Evolutionary conservation across 805 yeast genomes (phyloP).

Genomic region (Wickerhamiella bombiphila): DNA sequence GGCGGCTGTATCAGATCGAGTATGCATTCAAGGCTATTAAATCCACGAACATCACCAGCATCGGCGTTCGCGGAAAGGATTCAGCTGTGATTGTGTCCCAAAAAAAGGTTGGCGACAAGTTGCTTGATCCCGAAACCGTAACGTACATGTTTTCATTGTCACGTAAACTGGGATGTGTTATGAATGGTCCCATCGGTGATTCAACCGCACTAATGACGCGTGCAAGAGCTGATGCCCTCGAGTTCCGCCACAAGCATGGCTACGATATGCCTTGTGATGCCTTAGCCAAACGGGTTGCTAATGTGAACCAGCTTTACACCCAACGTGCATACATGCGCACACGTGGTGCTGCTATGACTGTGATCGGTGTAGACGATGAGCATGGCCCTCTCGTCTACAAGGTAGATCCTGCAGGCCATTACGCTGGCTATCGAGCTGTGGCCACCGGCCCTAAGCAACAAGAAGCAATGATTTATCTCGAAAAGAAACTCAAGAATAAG

Average conservation of each 20-base stretch:
- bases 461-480: slow-evolving; percentile 79
- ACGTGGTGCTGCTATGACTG: slow-evolving; percentile 82
- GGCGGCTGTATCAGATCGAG: slow-evolving; percentile 93
- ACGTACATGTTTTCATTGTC: slow-evolving; percentile 76
- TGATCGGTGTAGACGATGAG: slow-evolving; percentile 78
- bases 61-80: slow-evolving; percentile 78
- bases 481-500: slow-evolving; percentile 72
- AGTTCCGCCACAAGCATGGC: slow-evolving; percentile 85
- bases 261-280: slow-evolving; percentile 94
- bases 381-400: slow-evolving; percentile 80
- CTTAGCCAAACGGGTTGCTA: slow-evolving; percentile 88
- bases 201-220: slow-evolving; percentile 81
- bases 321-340: slow-evolving; percentile 99
- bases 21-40: slow-evolving; percentile 96
- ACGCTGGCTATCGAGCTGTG: slow-evolving; percentile 76
- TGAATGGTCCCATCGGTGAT: slow-evolving; percentile 87
- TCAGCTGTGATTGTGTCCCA: slow-evolving; percentile 82
- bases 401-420: slow-evolving; percentile 97
- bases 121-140: slow-evolving; percentile 76
- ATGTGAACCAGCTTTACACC: slow-evolving; percentile 85
- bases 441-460: slow-evolving; percentile 97
- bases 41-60: slow-evolving; percentile 75
- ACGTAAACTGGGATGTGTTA: slow-evolving; percentile 69
- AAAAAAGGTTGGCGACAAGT: slow-evolving; percentile 90
- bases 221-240: slow-evolving; percentile 92